Evolutionary conservation across 768 basidiomycete genomes (phyloP).

Genomic region (Agrocybe chaxingu): DNA sequence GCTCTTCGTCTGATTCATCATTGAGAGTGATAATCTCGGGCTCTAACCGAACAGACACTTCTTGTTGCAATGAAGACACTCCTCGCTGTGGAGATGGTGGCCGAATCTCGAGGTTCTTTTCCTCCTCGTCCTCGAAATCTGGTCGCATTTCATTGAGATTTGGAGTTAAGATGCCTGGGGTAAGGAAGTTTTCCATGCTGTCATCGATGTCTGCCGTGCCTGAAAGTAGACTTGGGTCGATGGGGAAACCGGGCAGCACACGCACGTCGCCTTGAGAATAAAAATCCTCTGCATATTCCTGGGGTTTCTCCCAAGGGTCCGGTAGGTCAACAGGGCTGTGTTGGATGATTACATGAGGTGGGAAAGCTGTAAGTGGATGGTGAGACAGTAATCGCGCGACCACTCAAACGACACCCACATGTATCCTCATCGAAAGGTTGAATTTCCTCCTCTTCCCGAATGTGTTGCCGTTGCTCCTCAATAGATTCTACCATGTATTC

Average conservation of each 20-base stretch:
- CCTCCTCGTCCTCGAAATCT: constrained; percentile 6
- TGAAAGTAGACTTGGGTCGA: constrained; percentile 14
- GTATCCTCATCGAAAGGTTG: constrained; percentile 10
- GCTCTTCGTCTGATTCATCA: constrained; percentile 20
- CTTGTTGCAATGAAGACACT: neutral
- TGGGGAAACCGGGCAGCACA: constrained; percentile 4
- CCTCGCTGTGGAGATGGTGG: neutral
- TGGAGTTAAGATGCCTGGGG: constrained; percentile 22
- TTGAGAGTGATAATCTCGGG: constrained; percentile 17
- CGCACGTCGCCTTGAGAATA: constrained; percentile 29
- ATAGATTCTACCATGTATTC: constrained; percentile 1
- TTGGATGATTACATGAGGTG: constrained; percentile 8
- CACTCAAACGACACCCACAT: constrained; percentile 2
- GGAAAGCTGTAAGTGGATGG: constrained; percentile 12
- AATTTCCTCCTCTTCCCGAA: constrained; percentile 13
- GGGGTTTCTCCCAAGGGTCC: constrained; percentile 32
- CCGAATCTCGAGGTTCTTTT: neutral
- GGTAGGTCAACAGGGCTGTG: constrained; percentile 23
- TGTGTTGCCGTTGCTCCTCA: constrained; percentile 13
- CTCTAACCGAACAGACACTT: constrained; percentile 12
- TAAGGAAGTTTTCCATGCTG: constrained; percentile 23
- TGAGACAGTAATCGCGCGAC: neutral
- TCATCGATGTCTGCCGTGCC: constrained; percentile 14
- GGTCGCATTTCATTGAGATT: constrained; percentile 14
- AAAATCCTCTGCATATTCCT: constrained; percentile 34